These are phyloP conservation scores for Cucumis cinereus DNA, from an alignment of 306 rosid genomes.

Conservation along the genomic window DNA sequence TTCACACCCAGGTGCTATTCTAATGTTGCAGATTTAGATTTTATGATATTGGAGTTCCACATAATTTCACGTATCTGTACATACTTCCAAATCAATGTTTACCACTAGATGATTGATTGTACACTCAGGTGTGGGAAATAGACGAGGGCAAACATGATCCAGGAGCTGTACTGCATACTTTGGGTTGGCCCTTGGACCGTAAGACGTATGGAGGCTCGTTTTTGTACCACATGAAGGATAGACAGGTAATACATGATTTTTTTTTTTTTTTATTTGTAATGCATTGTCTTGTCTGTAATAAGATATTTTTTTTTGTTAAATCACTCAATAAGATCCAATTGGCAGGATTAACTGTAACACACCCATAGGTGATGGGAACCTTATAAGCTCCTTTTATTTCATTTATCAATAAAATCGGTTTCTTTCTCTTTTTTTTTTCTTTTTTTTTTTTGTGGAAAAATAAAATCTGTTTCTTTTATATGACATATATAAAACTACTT, in stretches of 20 bases:
- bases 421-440: too few species aligned
- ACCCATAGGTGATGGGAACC: too few species aligned
- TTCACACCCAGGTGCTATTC: not conserved
- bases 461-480: too few species aligned
- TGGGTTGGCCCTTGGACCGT: slow-evolving; percentile 91
- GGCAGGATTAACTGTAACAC: too few species aligned
- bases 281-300: not conserved
- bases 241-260: slow-evolving; percentile 47
- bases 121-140: slow-evolving; percentile 81
- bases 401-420: too few species aligned
- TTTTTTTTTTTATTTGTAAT: slow-evolving; percentile 17
- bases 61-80: not conserved
- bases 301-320: not conserved
- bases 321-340: not conserved
- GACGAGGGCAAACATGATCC: slow-evolving; percentile 67
- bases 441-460: too few species aligned
- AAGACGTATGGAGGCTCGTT: slow-evolving; percentile 95
- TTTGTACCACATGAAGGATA: slow-evolving; percentile 87
- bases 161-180: slow-evolving; percentile 76
- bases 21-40: not conserved
- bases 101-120: not conserved
- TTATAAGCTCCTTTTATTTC: too few species aligned
- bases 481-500: too few species aligned
- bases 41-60: not conserved
- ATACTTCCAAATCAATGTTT: not conserved